Conservation (phyloP, 345 rosid genomes). For the Linum tenue region DNA sequence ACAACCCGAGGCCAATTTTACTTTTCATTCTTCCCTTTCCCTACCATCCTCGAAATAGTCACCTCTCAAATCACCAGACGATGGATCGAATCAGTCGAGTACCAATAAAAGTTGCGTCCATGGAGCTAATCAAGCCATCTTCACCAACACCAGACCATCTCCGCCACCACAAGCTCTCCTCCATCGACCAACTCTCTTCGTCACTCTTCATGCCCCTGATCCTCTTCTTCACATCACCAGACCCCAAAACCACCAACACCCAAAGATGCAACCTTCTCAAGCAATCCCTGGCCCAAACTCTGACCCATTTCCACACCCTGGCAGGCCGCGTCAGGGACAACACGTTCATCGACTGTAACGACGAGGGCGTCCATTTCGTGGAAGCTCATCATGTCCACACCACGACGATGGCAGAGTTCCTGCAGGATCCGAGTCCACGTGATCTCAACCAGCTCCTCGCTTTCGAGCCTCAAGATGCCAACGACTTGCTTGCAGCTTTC, state of each 20-base stretch:
- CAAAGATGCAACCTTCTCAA: conserved; percentile 20
- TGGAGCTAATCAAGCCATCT: conserved; percentile 28
- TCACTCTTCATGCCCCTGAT: conserved; percentile 25
- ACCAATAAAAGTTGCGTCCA: conserved; percentile 16
- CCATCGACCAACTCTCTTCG: conserved; percentile 31
- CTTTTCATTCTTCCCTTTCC: no score
- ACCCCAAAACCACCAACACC: background rate
- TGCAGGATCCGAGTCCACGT: conserved; percentile 15
- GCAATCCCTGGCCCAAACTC: conserved; percentile 34
- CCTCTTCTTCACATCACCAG: conserved; percentile 22
- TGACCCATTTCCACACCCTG: conserved; percentile 37
- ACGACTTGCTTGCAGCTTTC: background rate
- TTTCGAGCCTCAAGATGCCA: conserved; percentile 1
- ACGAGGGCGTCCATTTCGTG: conserved; percentile 28
- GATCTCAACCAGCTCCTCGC: conserved; percentile 16
- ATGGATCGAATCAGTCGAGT: no score
- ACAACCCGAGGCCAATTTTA: no score
- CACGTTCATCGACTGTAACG: conserved; percentile 29
- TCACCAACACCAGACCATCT: conserved; percentile 32
- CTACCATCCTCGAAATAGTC: no score
- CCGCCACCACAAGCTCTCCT: conserved; percentile 24
- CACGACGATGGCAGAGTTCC: conserved; percentile 13
- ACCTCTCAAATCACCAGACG: no score
- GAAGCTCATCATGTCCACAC: conserved; percentile 25
- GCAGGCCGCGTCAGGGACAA: conserved; percentile 37